A percentile compares a stretch with the other conserved stretches of the same genome.
phyloP scores from a whole-genome alignment of 345 rosid genomes.

The Capsella bursapastoris region DNA sequence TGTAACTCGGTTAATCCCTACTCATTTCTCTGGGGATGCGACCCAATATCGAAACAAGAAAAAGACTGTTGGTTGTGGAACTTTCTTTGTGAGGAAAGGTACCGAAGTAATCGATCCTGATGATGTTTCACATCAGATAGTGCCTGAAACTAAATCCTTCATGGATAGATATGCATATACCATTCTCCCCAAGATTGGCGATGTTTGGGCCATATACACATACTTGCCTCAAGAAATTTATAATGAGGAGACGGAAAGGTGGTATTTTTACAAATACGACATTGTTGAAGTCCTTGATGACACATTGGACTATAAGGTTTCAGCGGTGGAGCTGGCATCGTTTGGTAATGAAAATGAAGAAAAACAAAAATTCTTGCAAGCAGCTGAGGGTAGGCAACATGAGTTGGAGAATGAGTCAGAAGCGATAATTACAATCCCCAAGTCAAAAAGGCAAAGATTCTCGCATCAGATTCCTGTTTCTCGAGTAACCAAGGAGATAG shows the following conservation, averaged over 20 bases:
- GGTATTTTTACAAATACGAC: slow-evolving; percentile 44
- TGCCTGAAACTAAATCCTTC: slow-evolving; percentile 44
- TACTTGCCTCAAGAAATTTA: too few species aligned
- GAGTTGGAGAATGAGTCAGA: slow-evolving; percentile 25
- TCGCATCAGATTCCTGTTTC: slow-evolving; percentile 71
- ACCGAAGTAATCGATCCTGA: slow-evolving; percentile 37
- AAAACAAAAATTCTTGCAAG: neutral
- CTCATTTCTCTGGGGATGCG: slow-evolving; percentile 17
- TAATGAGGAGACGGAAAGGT: slow-evolving; percentile 43
- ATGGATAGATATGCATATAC: slow-evolving; percentile 39
- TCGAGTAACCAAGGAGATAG: slow-evolving; percentile 57
- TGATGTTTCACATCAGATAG: slow-evolving; percentile 58
- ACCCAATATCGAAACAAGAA: neutral
- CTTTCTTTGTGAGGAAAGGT: slow-evolving; percentile 48
- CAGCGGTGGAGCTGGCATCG: slow-evolving; percentile 44
- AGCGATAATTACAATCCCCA: slow-evolving; percentile 46
- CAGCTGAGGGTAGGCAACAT: slow-evolving; percentile 27
- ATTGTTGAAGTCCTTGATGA: slow-evolving; percentile 60
- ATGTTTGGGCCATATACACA: slow-evolving; percentile 74
- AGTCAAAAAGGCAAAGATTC: slow-evolving; percentile 59
- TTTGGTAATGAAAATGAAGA: slow-evolving; percentile 39
- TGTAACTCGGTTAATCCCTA: too few species aligned
- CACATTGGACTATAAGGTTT: slow-evolving; percentile 43
- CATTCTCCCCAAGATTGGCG: slow-evolving; percentile 68
- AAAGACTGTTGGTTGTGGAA: slow-evolving; percentile 66